Percentiles rank a stretch among this genome's conserved stretches.
These are phyloP conservation scores for Poterioochromonas sp. DNA, from an alignment of 352 stramenopile genomes.

Conservation along the genomic window DNA sequence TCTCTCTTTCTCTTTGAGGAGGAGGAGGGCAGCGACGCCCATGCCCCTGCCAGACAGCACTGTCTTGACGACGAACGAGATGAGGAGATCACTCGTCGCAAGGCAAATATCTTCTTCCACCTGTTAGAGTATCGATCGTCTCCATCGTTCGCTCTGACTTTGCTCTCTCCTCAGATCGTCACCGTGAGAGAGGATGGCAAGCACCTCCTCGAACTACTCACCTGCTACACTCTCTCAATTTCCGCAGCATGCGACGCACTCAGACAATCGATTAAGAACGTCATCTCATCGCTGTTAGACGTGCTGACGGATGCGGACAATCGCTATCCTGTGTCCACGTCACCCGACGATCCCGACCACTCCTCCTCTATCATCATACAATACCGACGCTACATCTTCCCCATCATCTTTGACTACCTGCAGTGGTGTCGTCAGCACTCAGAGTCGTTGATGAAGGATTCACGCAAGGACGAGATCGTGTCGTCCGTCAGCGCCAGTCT, in stretches of 20 bases:
- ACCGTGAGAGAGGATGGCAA: not conserved
- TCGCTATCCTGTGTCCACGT: not conserved
- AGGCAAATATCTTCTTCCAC: not conserved
- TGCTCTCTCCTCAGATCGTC: no score
- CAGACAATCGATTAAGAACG: not conserved
- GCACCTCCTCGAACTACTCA: not conserved
- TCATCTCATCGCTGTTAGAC: not conserved
- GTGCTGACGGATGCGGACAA: not conserved
- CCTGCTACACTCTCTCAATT: not conserved
- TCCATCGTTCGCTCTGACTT: not conserved
- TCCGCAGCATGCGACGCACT: not conserved
- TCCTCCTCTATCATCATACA: no score
- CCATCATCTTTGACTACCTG: not conserved
- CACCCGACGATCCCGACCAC: no score
- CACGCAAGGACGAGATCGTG: not conserved
- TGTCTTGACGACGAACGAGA: not conserved
- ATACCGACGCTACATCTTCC: not conserved
- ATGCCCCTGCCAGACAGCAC: not conserved
- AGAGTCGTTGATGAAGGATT: not conserved
- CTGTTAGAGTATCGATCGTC: not conserved
- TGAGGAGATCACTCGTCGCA: not conserved
- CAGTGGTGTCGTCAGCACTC: not conserved
- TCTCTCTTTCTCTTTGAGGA: not conserved
- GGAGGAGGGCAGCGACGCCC: not conserved
- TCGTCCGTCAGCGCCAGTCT: not conserved